Percentiles rank a stretch among this genome's conserved stretches.
phyloP scores from a whole-genome alignment of 129 eudicot species.

The Pseudognaphalium luteoalbum region DNA sequence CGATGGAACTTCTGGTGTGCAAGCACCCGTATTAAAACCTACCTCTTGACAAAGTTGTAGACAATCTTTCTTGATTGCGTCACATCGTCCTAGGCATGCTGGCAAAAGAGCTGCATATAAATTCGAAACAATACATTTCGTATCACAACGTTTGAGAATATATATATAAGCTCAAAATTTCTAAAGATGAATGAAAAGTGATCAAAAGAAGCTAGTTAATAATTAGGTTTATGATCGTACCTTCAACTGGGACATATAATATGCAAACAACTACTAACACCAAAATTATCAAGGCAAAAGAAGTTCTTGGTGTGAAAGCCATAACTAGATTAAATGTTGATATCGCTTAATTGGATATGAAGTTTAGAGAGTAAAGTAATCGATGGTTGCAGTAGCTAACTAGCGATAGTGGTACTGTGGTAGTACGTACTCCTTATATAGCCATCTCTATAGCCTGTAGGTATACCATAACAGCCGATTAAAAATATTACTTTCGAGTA shows the following conservation, averaged over 20 bases:
- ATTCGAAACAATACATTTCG: too few relatives aligned
- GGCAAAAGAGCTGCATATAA: neutral
- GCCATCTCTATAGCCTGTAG: neutral
- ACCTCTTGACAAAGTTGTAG: neutral
- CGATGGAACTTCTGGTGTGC: neutral
- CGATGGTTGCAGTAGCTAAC: neutral
- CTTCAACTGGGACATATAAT: neutral
- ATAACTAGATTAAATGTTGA: neutral
- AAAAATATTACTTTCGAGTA: neutral
- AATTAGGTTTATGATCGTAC: neutral
- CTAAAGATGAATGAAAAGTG: too few relatives aligned
- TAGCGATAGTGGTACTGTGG: neutral
- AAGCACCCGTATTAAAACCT: neutral
- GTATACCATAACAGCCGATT: neutral
- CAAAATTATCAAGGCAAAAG: neutral
- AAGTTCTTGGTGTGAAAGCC: neutral
- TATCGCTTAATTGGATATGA: neutral
- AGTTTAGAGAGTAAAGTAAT: neutral
- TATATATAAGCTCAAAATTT: too few relatives aligned
- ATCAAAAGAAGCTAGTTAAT: too few relatives aligned
- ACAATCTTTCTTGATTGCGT: neutral
- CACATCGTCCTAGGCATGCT: neutral
- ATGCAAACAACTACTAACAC: neutral
- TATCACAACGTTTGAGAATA: too few relatives aligned
- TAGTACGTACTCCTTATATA: neutral